Evolutionary conservation across 2,329 filamentous ascomycete genomes (phyloP).

Genomic region (Xylogone sp.): DNA sequence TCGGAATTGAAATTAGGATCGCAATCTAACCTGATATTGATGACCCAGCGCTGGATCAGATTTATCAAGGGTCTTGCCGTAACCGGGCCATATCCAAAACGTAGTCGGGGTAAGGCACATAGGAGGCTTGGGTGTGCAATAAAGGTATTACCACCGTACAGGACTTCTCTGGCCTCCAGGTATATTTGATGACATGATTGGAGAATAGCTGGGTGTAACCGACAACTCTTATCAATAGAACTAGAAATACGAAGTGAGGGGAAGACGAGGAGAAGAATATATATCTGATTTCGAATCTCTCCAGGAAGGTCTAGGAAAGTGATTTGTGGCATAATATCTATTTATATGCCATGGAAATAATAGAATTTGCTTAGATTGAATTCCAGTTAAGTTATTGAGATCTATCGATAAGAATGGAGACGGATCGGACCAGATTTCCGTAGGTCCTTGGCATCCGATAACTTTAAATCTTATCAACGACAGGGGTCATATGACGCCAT

Average conservation of each 20-base stretch:
- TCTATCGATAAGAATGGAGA: too few species aligned
- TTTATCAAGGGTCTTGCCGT: slow-evolving; percentile 23
- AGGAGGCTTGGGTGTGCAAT: slow-evolving; percentile 44
- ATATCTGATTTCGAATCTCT: slow-evolving; percentile 60
- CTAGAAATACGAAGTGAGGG: slow-evolving; percentile 14
- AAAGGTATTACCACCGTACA: slow-evolving; percentile 47
- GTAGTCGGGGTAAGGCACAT: slow-evolving; percentile 38
- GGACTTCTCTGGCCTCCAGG: slow-evolving; percentile 30
- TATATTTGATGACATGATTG: slow-evolving; percentile 15
- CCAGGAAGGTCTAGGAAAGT: slow-evolving; percentile 42
- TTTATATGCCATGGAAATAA: too few species aligned
- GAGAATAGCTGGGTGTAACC: slow-evolving; percentile 28
- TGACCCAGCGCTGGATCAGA: slow-evolving; percentile 38
- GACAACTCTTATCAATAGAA: slow-evolving; percentile 12
- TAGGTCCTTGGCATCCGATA: neutral
- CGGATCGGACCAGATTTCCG: neutral
- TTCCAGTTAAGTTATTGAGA: too few species aligned
- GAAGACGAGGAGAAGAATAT: slow-evolving; percentile 23
- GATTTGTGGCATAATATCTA: slow-evolving; percentile 12
- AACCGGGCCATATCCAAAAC: slow-evolving; percentile 30
- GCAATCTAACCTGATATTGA: slow-evolving; percentile 43
- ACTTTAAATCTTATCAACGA: neutral
- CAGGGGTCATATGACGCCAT: neutral
- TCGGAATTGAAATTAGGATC: slow-evolving; percentile 39
- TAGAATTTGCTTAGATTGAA: too few species aligned